phyloP scores from a whole-genome alignment of 139 green algal species.

The Chlamydomonas incerta region DNA sequence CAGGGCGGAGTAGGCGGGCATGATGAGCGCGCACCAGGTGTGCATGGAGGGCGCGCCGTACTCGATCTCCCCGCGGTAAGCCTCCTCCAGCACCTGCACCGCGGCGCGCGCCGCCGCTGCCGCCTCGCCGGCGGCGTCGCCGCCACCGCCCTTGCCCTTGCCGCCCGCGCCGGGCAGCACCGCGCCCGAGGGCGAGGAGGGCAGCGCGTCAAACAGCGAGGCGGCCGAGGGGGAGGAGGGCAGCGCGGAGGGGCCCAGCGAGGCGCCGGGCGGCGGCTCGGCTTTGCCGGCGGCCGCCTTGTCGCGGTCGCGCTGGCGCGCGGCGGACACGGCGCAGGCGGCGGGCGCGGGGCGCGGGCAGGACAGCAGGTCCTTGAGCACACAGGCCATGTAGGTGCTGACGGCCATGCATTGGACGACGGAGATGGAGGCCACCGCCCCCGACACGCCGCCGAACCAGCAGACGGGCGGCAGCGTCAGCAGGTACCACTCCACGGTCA shows the following conservation, averaged over 20 bases:
- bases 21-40: constrained; percentile 29
- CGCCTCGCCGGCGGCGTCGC: background rate
- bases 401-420: constrained; percentile 27
- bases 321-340: background rate
- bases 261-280: background rate
- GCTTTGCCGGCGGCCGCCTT: background rate
- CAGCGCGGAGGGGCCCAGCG: background rate
- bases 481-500: constrained; percentile 46
- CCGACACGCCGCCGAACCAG: background rate
- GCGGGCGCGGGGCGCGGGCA: constrained; percentile 16
- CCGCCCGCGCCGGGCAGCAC: no score
- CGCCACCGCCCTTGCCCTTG: background rate
- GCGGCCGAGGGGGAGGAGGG: background rate
- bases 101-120: background rate
- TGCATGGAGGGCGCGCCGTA: constrained; percentile 46
- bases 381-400: constrained; percentile 29
- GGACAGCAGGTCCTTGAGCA: constrained; percentile 32
- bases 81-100: constrained; percentile 4
- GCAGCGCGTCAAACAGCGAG: background rate
- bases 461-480: constrained; percentile 4
- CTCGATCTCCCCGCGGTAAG: constrained; percentile 37
- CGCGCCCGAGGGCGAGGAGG: no score
- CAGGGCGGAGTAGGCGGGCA: constrained; percentile 8
- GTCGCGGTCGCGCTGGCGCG: no score
- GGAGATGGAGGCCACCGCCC: background rate